A percentile compares a stretch with the other conserved stretches of the same genome.
Conservation (phyloP, 129 eudicot genomes). For the Chrysanthemum seticuspe region DNA sequence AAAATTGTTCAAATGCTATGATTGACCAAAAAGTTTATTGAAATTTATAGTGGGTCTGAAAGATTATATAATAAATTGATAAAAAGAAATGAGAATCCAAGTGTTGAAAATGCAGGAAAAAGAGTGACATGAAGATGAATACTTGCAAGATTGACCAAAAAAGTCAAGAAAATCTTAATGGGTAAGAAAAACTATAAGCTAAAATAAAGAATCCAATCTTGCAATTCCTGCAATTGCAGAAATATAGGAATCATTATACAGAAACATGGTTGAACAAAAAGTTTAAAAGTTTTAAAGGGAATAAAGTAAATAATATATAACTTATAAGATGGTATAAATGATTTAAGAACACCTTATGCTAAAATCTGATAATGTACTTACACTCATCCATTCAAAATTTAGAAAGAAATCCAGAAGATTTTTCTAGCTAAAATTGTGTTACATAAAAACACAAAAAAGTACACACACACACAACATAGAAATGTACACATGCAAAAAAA, state of each 20-base stretch:
- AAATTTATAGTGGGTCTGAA: background rate
- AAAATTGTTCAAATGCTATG: background rate
- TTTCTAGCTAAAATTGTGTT: slow-evolving; percentile 1
- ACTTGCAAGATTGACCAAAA: slow-evolving; percentile 11
- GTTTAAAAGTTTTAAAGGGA: slow-evolving; percentile 3
- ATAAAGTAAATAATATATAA: background rate
- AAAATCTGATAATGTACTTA: slow-evolving; percentile 23
- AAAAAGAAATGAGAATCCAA: background rate
- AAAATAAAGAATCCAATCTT: background rate
- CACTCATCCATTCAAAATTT: slow-evolving; percentile 18
- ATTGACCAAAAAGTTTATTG: slow-evolving; percentile 1
- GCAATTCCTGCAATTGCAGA: slow-evolving; percentile 2
- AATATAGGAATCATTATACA: background rate
- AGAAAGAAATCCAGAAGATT: slow-evolving; percentile 14
- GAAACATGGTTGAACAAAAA: slow-evolving; percentile 6
- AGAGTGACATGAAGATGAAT: background rate
- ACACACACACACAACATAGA: slow-evolving; percentile 7
- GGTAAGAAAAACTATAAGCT: slow-evolving; percentile 14
- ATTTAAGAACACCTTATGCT: background rate
- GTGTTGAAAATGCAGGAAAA: background rate
- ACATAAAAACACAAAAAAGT: background rate
- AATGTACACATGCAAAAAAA: background rate
- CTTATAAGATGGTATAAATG: no score
- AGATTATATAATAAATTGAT: background rate
- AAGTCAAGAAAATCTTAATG: slow-evolving; percentile 8